Base-by-base conservation (phyloP, 768 basidiomycete species). In the Tubosaeta sp. region DNA sequence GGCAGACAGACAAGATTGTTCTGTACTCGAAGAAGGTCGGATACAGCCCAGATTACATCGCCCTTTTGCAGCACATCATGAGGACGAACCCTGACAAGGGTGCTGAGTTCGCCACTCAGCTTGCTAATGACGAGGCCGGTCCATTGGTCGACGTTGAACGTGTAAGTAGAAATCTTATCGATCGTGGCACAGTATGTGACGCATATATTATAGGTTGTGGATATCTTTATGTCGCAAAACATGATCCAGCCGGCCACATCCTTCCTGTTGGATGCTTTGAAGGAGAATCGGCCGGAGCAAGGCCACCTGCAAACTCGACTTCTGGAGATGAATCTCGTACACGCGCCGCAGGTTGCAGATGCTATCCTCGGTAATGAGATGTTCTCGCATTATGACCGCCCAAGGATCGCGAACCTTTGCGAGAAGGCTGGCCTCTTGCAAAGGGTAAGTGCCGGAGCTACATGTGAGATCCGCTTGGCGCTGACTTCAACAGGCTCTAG, bases 191-290 rank as follows among this genome's bases (percentile, higher is more conserved):
- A 22, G 16, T 25, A 42, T n/a, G 18, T 44, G 31, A 25, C 19
- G 40, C 41, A 46, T 29, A 41, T 41, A n/a, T 49, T 29, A 41
- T 27, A 88, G 84, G 90, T 97, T 48, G 94, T 97, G 53, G 96
- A 99, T 63, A 96, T 98, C 61, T 98, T 99, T 77, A 96, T 97
- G 93, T 88, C 89, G 0, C 94, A 96, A 67, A 98, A 97, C 73
- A 92, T 98, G 93, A 94, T 98, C 51, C 96, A 98, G 69, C 95
- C 94, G 18, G 96, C 96, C 6, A 99, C 96, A 0, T 94, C 93
- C 1, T 98, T 99, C 85, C 75, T 98, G 43, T 74, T 99, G 52
- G 96, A 98, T 64, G 96, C 94, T 19, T 77, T 99, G 60, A 98
- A 99, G 75, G 96, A 99, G 49, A 98, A 99, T 76, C 89, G 89